Evolutionary conservation across 2,329 filamentous ascomycete genomes (phyloP), one percentile per base, ranked within the genome.

Genomic region (Sclerotiophoma versabilis): DNA sequence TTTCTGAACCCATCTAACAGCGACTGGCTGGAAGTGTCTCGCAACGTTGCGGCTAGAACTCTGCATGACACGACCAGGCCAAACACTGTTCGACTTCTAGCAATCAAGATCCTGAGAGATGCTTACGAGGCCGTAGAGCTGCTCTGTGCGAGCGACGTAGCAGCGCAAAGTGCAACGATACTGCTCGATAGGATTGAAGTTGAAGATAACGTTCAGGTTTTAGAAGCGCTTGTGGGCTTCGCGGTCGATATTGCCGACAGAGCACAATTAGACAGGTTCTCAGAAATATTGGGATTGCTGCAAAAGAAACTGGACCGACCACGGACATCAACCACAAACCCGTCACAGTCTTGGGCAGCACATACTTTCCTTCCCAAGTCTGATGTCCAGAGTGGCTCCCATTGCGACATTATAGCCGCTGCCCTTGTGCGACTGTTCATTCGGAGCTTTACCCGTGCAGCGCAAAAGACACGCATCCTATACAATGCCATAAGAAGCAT

Each of bases 401-500:
- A 84, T 1, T 86, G 87, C 3, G 91, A 92, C 61, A 85, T 93
- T 34, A 87, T 91, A 38, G 83, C 87, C 0, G 84, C 82, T 51
- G 89, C 88, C 2, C 86, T 91, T 52, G 86, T 92, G 34, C 85
- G 84, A 58, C 87, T 96, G 45, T 96, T 96, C 72, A 84, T 93
- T 60, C 83, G 86, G 45, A 85, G 86, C 11, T 85, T 96, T 77
- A 87, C 87, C 60, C 79, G 77, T 25, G 86, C 90, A 48, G 83
- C 84, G 7, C 75, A 74, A 12, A 93, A 93, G 73, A 84, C 87
- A 11, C 77, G 82, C 19, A 81, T 66, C 12, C 62, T 76, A 0
- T 77, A 73, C 47, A 70, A 76, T 36, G 60, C 70, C 9, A 58
- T 78, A 5, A 65, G 72, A 4, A 54, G 67, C 3, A 62, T 76